phyloP scores from a whole-genome alignment of 2,329 filamentous ascomycete genomes.

The Trichoderma sp. region DNA sequence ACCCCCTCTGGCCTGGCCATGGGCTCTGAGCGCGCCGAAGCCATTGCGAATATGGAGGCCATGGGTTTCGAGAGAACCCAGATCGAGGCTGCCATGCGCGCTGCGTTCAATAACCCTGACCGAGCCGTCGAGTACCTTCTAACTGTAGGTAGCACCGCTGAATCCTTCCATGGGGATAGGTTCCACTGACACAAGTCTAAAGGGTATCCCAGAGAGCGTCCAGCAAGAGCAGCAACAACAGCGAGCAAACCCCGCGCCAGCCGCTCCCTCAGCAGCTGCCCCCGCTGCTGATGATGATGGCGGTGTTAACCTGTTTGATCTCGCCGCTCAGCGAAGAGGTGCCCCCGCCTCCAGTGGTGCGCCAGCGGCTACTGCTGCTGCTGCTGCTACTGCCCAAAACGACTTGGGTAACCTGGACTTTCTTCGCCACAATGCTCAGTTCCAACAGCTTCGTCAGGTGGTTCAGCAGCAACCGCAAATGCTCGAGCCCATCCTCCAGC shows the following conservation, averaged over 20 bases:
- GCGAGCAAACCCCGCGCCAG: conserved; percentile 36
- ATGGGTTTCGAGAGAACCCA: conserved; percentile 92
- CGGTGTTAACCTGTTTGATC: conserved; percentile 85
- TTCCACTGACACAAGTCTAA: conserved; percentile 16
- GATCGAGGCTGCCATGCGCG: conserved; percentile 91
- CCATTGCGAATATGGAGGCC: conserved; percentile 88
- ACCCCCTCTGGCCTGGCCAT: conserved; percentile 68
- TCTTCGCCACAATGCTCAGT: conserved; percentile 90
- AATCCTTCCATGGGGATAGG: background rate
- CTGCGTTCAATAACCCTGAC: conserved; percentile 95
- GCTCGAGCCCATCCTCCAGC: conserved; percentile 96
- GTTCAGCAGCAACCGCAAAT: conserved; percentile 98
- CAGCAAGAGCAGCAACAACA: conserved; percentile 63
- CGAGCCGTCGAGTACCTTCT: conserved; percentile 95
- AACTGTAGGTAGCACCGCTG: conserved; percentile 56
- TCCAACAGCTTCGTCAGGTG: conserved; percentile 94
- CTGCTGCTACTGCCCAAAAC: conserved; percentile 46
- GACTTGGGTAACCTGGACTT: conserved; percentile 83
- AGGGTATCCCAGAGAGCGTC: conserved; percentile 89
- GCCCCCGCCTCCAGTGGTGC: conserved; percentile 42
- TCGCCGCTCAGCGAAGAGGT: conserved; percentile 70
- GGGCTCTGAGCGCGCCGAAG: conserved; percentile 75
- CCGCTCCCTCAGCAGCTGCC: conserved; percentile 40
- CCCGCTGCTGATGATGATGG: conserved; percentile 58
- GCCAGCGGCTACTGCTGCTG: conserved; percentile 49